These are phyloP conservation scores for Rhizoclosmatium sp. DNA, from an alignment of 192 early-diverging fungal species.

Conservation along the genomic window DNA sequence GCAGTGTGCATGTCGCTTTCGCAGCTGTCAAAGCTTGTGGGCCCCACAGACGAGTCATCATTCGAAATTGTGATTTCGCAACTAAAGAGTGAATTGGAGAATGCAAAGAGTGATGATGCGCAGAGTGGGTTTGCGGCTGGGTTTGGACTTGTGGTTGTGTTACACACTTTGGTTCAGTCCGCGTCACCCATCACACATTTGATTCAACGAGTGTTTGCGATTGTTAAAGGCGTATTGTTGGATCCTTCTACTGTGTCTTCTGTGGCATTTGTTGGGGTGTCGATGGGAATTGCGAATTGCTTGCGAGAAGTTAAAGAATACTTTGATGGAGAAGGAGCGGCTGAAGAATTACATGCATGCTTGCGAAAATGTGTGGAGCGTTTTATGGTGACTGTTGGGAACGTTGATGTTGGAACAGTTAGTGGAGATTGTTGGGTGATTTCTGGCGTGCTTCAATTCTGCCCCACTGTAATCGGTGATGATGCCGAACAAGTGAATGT, in stretches of 20 bases:
- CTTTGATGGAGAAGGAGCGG: slow-evolving; percentile 2
- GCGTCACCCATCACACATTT: neutral
- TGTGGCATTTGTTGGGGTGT: neutral
- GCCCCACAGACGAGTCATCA: slow-evolving; percentile 26
- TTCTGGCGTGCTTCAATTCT: neutral
- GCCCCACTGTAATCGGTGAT: too few relatives aligned
- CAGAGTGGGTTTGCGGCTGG: slow-evolving; percentile 19
- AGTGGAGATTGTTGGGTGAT: slow-evolving; percentile 24
- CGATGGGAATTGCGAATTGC: neutral
- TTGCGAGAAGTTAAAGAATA: slow-evolving; percentile 3
- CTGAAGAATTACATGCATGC: neutral
- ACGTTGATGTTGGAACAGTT: neutral
- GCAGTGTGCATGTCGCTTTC: slow-evolving; percentile 8
- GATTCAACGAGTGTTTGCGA: neutral
- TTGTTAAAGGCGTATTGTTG: neutral
- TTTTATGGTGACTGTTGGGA: neutral
- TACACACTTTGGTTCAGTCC: neutral
- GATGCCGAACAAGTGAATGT: neutral
- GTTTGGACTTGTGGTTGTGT: neutral
- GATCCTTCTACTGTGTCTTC: neutral
- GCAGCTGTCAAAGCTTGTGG: slow-evolving; percentile 9
- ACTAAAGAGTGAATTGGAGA: neutral
- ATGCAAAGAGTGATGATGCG: neutral
- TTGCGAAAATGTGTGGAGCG: neutral
- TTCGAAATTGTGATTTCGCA: slow-evolving; percentile 3